Evolutionary conservation across 306 rosid species (phyloP), one percentile per base, ranked within the genome.

Genomic region (Astragalus membranaceus): DNA sequence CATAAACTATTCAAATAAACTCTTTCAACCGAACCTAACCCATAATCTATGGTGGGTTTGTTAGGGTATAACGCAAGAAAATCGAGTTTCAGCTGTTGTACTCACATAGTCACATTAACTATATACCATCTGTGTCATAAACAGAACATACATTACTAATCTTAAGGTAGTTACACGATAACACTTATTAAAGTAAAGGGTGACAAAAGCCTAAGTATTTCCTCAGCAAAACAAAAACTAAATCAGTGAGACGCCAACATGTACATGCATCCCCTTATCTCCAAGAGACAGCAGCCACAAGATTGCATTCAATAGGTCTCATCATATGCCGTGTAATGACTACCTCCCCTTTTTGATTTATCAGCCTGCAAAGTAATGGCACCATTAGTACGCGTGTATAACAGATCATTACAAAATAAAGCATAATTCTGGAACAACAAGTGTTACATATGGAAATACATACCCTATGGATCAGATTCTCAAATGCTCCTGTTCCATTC

Each of bases 391-490:
- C 29, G n/a, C n/a, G n/a, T n/a, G n/a, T n/a, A n/a, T n/a, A 35
- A 41, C 16, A 64, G 9, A 36, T 57, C 6, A 46, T 17, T 64
- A 58, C 49, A 57, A 23, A 64, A 58, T 37, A 67, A 32, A 30
- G 33, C 43, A 67, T 35, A 52, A 58, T 14, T 69, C 53, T 13
- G n/a, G 32, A 42, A 61, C 16, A 33, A 57, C 52, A 42, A 44
- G 37, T 67, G 29, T 67, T 75, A 52, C 42, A 55, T 54, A 79
- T 43, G 12, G 26, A 52, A 57, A 65, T 85, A 95, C 99, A 65
- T 85, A 95, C 99, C 92, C 81, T 84, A 72, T 83, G 78, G 70
- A 95, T 89, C 68, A 91, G 70, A 54, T 79, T 83, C 87, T 91
- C 91, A 71, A 94, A 89, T 26, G 29, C 91, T 29, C 74, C 75